These are phyloP conservation scores for Dioszegia crocea DNA, from an alignment of 768 basidiomycete genomes.

Conservation along the genomic window DNA sequence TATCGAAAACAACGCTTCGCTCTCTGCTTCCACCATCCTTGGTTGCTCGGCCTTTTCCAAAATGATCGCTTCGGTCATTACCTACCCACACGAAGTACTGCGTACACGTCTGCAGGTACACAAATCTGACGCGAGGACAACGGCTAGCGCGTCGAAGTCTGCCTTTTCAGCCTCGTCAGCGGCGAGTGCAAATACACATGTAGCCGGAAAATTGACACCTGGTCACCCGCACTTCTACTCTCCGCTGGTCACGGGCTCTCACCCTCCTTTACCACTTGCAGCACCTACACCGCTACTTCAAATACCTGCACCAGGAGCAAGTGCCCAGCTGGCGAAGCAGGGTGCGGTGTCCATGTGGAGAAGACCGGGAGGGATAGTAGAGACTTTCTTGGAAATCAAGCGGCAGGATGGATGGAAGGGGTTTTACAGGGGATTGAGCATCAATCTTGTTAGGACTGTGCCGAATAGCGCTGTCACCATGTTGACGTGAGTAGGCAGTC, in stretches of 20 bases:
- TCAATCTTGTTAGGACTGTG: slow-evolving; percentile 90
- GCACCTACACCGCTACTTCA: background rate
- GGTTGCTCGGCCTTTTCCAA: slow-evolving; percentile 88
- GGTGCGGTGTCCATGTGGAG: background rate
- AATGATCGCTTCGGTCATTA: slow-evolving; percentile 90
- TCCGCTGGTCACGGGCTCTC: slow-evolving; percentile 56
- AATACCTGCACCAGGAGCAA: slow-evolving; percentile 25
- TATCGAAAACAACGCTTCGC: slow-evolving; percentile 44
- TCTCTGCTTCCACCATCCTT: slow-evolving; percentile 66
- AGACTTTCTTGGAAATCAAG: slow-evolving; percentile 69
- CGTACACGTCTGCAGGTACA: slow-evolving; percentile 92
- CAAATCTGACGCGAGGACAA: slow-evolving; percentile 11
- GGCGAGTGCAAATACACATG: background rate
- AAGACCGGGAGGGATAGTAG: slow-evolving; percentile 60
- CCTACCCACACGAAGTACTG: slow-evolving; percentile 97
- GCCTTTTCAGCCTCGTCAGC: background rate
- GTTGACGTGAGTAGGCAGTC: slow-evolving; percentile 64
- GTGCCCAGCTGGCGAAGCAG: background rate
- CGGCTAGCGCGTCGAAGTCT: slow-evolving; percentile 1
- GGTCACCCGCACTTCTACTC: slow-evolving; percentile 54
- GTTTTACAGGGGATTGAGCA: slow-evolving; percentile 87
- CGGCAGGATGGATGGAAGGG: slow-evolving; percentile 80
- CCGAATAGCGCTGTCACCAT: slow-evolving; percentile 95
- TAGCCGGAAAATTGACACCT: background rate
- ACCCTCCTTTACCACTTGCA: slow-evolving; percentile 15